Evolutionary conservation across 2,329 filamentous ascomycete species (phyloP), one percentile per base, ranked within the genome.

Genomic region (Neoarthrinium moseri): DNA sequence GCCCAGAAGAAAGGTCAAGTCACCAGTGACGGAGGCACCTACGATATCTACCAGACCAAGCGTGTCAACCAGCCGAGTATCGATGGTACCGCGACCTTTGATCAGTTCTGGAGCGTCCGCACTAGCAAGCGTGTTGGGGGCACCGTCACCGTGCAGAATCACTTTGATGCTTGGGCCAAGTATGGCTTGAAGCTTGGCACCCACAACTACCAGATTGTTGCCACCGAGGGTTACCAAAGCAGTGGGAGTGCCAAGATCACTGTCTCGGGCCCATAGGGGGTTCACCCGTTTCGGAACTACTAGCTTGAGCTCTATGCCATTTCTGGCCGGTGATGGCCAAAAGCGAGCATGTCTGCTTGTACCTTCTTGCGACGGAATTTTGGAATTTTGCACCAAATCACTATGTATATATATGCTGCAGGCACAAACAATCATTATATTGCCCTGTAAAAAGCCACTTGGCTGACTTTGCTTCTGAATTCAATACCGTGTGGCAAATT

Each of bases 21-120:
- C 51, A 51, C 54, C 47, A 56, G 53, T 44, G 64, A 65, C 51
- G 64, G 62, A 48, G 51, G 56, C 50, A 59, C 55, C 20, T 67
- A 67, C 54, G 62, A 64, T 53, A 54, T 67, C 45, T 66, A 63
- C 56, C 58, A 57, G 51, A 65, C 58, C 23, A 58, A 59, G 51
- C 59, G 62, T 46, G 59, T 62, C 55, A 73, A 73, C 58, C 58
- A 65, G 55, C 70, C 71, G 18, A 68, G 63, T 38, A 75, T 77
- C 51, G 58, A 71, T 47, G 72, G 72, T 43, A 74, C 71, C 22
- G 48, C 54, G 43, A 68, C 69, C 43, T 77, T 78, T 61, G 63
- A 71, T 57, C 75, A 78, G 62, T 78, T 70, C 65, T 77, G 73
- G 72, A 73, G 68, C 33, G 70, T 81, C 21, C 70, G 78, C 52